Percentiles rank a stretch among this genome's conserved stretches.
These are phyloP conservation scores for Sordariomycetes sp. DNA, from an alignment of 2,329 filamentous ascomycete genomes.

Conservation along the genomic window DNA sequence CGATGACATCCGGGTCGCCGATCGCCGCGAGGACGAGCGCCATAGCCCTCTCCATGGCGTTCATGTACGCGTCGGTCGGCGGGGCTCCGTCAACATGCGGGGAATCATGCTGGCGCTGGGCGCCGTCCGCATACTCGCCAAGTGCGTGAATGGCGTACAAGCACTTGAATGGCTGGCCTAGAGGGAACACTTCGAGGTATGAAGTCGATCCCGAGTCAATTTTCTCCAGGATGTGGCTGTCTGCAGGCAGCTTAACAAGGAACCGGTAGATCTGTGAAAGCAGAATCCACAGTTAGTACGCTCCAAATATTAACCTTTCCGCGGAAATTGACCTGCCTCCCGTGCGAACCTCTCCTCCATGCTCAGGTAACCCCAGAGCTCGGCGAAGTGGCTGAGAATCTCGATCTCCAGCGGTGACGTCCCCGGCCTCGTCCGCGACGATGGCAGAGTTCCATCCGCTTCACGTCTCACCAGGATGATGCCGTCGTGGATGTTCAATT, in stretches of 20 bases:
- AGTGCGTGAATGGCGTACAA: conserved; percentile 62
- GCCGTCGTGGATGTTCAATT: conserved; percentile 52
- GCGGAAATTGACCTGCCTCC: conserved; percentile 33
- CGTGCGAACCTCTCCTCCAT: conserved; percentile 56
- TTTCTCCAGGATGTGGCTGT: conserved; percentile 44
- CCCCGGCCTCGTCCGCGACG: conserved; percentile 31
- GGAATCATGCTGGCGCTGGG: conserved; percentile 16
- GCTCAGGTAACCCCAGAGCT: conserved; percentile 69
- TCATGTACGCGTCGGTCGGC: conserved; percentile 14
- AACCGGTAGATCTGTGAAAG: conserved; percentile 54
- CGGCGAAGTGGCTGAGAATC: conserved; percentile 69
- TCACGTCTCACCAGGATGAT: conserved; percentile 54
- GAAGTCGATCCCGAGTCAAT: conserved; percentile 40
- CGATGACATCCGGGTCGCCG: conserved; percentile 39
- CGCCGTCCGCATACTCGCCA: conserved; percentile 40
- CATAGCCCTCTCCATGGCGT: conserved; percentile 29
- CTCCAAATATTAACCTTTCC: neutral
- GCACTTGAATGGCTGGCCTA: conserved; percentile 56
- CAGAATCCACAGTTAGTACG: conserved; percentile 8
- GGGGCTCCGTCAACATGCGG: conserved; percentile 7
- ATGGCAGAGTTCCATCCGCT: conserved; percentile 27
- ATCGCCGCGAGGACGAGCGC: conserved; percentile 46
- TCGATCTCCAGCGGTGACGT: conserved; percentile 59
- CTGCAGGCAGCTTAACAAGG: conserved; percentile 54
- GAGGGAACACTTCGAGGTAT: conserved; percentile 51